A percentile compares a stretch with the other conserved stretches of the same genome.
Conservation (phyloP, 345 rosid genomes). For the Orychophragmus violaceus region DNA sequence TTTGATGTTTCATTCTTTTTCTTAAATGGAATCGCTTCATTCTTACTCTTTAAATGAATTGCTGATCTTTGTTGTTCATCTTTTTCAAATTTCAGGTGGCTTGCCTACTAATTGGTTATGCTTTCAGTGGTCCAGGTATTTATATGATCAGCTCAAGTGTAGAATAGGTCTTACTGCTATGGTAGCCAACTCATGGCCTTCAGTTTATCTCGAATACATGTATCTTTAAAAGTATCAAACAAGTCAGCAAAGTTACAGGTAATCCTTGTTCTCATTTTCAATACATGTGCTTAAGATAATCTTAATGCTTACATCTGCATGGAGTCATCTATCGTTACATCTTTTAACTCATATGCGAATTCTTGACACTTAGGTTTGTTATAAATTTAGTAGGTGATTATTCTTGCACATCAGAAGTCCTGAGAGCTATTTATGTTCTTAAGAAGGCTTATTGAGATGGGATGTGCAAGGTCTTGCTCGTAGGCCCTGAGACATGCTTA, state of each 20-base stretch:
- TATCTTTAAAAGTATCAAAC: conserved; percentile 47
- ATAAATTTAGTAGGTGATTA: conserved; percentile 46
- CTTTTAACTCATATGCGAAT: background rate
- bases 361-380: background rate
- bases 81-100: conserved; percentile 53
- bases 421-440: conserved; percentile 67
- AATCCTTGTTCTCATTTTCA: conserved; percentile 10
- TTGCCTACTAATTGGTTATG: conserved; percentile 65
- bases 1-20: background rate
- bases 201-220: too few species aligned
- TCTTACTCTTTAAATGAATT: background rate
- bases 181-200: too few species aligned
- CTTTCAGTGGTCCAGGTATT: conserved; percentile 65
- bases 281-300: background rate
- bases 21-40: background rate
- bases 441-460: conserved; percentile 83
- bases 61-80: background rate
- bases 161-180: background rate
- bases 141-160: background rate
- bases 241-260: conserved; percentile 58
- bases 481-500: conserved; percentile 94
- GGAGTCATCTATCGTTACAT: background rate
- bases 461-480: conserved; percentile 87
- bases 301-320: background rate
- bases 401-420: conserved; percentile 80